A percentile compares a stretch with the other conserved stretches of the same genome.
phyloP scores from a whole-genome alignment of 1,139 yeast genomes.

The Geotrichum citri-aurantii region DNA sequence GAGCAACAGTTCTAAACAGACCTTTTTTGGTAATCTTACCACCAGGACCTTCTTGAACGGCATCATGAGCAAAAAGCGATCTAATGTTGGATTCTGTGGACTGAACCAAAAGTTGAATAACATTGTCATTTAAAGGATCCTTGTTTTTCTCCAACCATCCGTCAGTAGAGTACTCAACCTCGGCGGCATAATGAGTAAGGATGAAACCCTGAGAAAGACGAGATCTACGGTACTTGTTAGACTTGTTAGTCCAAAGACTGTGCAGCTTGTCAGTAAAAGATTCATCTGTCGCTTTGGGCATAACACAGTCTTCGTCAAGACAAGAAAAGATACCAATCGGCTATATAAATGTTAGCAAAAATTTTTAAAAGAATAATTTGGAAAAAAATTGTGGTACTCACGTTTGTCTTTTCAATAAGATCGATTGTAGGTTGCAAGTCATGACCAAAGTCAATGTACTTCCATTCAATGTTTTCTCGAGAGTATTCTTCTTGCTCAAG shows the following conservation, averaged over 20 bases:
- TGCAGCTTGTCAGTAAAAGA: constrained; percentile 79
- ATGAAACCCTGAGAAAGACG: constrained; percentile 55
- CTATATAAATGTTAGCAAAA: neutral
- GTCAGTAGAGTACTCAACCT: constrained; percentile 84
- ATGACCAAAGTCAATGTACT: constrained; percentile 93
- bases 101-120: constrained; percentile 50
- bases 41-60: constrained; percentile 19
- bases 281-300: constrained; percentile 82
- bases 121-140: constrained; percentile 82
- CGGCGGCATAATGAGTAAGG: constrained; percentile 90
- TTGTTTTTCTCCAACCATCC: constrained; percentile 95
- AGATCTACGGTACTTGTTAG: constrained; percentile 63
- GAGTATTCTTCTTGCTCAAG: constrained; percentile 94
- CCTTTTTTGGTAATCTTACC: constrained; percentile 36
- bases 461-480: constrained; percentile 93
- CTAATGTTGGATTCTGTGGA: constrained; percentile 54
- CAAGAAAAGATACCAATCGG: constrained; percentile 88
- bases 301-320: constrained; percentile 90
- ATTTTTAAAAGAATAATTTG: neutral
- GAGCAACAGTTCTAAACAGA: constrained; percentile 75
- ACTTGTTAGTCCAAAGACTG: constrained; percentile 53
- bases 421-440: constrained; percentile 94
- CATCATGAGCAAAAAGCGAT: constrained; percentile 38
- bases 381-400: neutral
- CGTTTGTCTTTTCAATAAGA: constrained; percentile 61